Conservation (phyloP, 78 protist genomes). For the Dictyostelium firmibasis region DNA sequence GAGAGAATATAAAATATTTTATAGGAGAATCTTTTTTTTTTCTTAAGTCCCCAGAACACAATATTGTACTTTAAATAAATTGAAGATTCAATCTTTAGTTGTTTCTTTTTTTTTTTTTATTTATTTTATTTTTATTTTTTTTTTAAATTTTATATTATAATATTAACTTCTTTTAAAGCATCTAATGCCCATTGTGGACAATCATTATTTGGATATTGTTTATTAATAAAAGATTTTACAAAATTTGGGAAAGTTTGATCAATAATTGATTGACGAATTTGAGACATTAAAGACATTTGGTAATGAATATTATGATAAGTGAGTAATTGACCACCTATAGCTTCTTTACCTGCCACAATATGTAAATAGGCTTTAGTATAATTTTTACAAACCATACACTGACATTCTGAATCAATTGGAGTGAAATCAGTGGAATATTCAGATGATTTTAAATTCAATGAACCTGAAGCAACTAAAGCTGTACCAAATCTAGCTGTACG, state of each 20-base stretch:
- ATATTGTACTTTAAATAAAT: too few relatives aligned
- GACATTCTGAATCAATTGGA: conserved; percentile 57
- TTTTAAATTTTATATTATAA: conserved; percentile 6
- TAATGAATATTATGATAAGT: conserved; percentile 95
- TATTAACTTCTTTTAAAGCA: conserved; percentile 66
- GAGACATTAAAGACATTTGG: conserved; percentile 87
- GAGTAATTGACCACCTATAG: conserved; percentile 87
- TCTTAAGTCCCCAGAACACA: too few relatives aligned
- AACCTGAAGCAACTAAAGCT: conserved; percentile 86
- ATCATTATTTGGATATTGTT: conserved; percentile 80
- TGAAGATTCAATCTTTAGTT: neutral
- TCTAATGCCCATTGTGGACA: conserved; percentile 82
- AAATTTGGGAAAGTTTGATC: conserved; percentile 56
- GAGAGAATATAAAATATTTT: too few relatives aligned
- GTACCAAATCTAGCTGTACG: conserved; percentile 96
- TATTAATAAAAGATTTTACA: conserved; percentile 51
- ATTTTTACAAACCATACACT: conserved; percentile 73
- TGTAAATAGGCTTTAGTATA: conserved; percentile 92
- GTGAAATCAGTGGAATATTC: conserved; percentile 37
- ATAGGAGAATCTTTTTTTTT: too few relatives aligned
- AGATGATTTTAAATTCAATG: conserved; percentile 35
- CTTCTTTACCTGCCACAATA: conserved; percentile 75
- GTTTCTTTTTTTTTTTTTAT: neutral
- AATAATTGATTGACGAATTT: conserved; percentile 80
- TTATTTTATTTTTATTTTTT: neutral